Percentiles rank a stretch among this genome's conserved stretches.
phyloP scores from a whole-genome alignment of 371 early-diverging fungal genomes.

The Apophysomyces variabilis region DNA sequence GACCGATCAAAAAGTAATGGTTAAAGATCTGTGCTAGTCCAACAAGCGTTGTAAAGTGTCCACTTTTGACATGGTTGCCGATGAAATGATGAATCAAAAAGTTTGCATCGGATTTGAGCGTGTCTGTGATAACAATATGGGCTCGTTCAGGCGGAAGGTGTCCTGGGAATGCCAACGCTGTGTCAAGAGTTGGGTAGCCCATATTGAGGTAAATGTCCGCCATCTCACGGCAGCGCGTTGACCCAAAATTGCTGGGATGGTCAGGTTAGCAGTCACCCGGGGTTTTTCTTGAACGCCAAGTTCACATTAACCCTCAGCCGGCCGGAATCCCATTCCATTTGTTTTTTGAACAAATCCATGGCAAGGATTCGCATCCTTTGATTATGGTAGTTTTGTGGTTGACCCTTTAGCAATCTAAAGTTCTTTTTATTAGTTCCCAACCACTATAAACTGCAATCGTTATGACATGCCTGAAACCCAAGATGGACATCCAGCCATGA shows the following conservation, averaged over 20 bases:
- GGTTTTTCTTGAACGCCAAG: too few relatives aligned
- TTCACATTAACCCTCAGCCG: too few relatives aligned
- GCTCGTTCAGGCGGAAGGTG: constrained; percentile 53
- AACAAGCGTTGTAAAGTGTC: constrained; percentile 63
- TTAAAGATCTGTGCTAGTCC: constrained; percentile 70
- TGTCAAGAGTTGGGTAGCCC: constrained; percentile 59
- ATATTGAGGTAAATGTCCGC: constrained; percentile 18
- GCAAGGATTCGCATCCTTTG: constrained; percentile 4
- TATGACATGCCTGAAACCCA: constrained; percentile 6
- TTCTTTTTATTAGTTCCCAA: background rate
- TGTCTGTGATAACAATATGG: constrained; percentile 67
- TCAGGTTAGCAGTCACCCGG: too few relatives aligned
- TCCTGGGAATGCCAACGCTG: constrained; percentile 52
- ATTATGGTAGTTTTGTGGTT: background rate
- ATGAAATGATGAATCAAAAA: constrained; percentile 77
- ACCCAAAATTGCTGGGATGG: too few relatives aligned
- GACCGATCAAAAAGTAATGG: constrained; percentile 68
- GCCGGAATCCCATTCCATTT: too few relatives aligned
- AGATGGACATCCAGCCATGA: constrained; percentile 11
- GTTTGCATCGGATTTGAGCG: constrained; percentile 66
- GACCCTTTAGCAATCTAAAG: background rate
- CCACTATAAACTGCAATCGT: constrained; percentile 12
- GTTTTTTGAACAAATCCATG: constrained; percentile 9
- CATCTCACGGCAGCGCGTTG: too few relatives aligned
- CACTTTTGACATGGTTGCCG: constrained; percentile 63